phyloP scores from a whole-genome alignment of 305 asterid genomes.

The Ajuga reptans region DNA sequence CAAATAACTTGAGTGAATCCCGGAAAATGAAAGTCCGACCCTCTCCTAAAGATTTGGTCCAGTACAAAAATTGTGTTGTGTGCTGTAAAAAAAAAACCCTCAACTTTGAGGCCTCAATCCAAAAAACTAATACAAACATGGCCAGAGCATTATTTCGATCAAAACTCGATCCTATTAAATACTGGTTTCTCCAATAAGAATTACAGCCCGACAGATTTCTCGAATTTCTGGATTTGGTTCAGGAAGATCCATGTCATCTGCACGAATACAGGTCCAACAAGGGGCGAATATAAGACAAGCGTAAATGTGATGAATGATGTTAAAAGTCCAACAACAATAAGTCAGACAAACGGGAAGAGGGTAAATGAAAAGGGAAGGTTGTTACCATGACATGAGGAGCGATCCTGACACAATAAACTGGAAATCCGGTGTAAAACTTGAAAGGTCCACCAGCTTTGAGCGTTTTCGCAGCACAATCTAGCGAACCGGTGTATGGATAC shows the following conservation, averaged over 20 bases:
- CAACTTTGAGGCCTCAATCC: constrained; percentile 20
- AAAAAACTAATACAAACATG: constrained; percentile 16
- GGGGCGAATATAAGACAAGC: neutral
- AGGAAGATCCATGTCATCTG: constrained; percentile 93
- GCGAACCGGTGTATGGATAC: constrained; percentile 59
- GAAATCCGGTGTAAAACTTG: constrained; percentile 75
- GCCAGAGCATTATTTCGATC: constrained; percentile 28
- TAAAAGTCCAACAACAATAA: neutral
- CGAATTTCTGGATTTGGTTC: constrained; percentile 60
- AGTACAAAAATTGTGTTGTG: constrained; percentile 14
- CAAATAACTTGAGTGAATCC: too few species aligned
- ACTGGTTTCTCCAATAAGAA: neutral
- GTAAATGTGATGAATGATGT: neutral
- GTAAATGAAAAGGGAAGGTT: neutral
- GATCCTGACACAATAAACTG: constrained; percentile 71
- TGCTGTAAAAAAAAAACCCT: constrained; percentile 17
- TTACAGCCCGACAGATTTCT: constrained; percentile 49
- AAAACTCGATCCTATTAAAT: constrained; percentile 17
- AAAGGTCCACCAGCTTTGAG: constrained; percentile 60
- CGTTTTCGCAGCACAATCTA: constrained; percentile 58
- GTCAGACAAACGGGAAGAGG: neutral
- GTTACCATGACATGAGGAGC: constrained; percentile 89
- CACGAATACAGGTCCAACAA: constrained; percentile 3
- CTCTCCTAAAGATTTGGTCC: constrained; percentile 16
- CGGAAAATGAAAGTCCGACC: neutral